Base-by-base conservation (phyloP, 495 filamentous ascomycete genomes). In the Astrocystis sublimbata region DNA sequence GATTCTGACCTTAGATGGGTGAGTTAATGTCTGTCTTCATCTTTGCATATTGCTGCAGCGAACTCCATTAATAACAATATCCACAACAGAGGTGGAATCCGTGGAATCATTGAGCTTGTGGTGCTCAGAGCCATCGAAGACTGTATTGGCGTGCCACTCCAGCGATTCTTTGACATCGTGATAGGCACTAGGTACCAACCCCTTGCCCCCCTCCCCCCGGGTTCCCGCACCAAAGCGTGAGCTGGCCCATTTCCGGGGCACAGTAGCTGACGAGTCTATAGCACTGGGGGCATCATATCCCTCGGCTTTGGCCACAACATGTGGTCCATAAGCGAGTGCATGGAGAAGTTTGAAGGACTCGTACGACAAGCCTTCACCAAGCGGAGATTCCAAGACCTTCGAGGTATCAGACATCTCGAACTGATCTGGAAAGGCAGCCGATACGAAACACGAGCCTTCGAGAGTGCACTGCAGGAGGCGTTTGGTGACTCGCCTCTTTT, bases 61-160 rank as follows among this genome's bases (percentile, higher is more conserved):
- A n/a, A n/a, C n/a, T n/a, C n/a, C n/a, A n/a, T n/a, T n/a, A n/a
- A n/a, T n/a, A n/a, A n/a, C n/a, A n/a, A n/a, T n/a, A n/a, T n/a
- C n/a, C n/a, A n/a, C n/a, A n/a, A n/a, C n/a, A 79, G 78, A 13
- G 79, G 79, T 10, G 78, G 79, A 0, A 72, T 82, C 23, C 70
- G 79, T 19, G 76, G 75, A 0, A 74, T 82, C 30, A 67, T 80
- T 3, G 73, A 81, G 46, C 70, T 83, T 13, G 72, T 71, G 31
- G 64, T 81, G 19, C 65, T 83, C 0, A 60, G 63, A 17, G 54
- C 58, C 13, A 69, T 81, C 15, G 71, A 79, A 57, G 51, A 56
- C 15, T 55, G 60, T 1, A 59, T 75, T 6, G 66, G 64, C 7
- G 33, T 79, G 4, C 68, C 69, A 1, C 72, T 81, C 4, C 68